Evolutionary conservation across 208 protist species (phyloP), one percentile per base, ranked within the genome.

Genomic region (Vickermania spadyakhi): DNA sequence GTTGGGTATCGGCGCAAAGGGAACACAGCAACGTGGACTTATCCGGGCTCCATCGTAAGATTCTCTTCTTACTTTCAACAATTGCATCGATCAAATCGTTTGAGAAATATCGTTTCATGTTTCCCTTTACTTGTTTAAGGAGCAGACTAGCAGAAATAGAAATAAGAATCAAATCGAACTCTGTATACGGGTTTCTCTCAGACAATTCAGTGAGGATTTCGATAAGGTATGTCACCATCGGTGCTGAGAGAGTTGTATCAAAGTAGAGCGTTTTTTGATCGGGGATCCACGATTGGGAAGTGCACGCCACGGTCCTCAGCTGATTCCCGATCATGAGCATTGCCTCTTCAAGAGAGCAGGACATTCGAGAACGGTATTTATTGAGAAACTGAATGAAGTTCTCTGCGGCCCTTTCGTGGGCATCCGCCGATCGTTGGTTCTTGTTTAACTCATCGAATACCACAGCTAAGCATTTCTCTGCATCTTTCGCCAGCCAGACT

Each of bases 81-180:
- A 1, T 14, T 29, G 31, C 2, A 4, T 62, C 77, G 18, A 90
- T 61, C 31, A 91, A 78, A 0, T 88, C 70, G 21, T 68, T 64
- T 4, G 58, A 49, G 5, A 85, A 85, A 56, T 83, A 95, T 11
- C 68, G 73, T 13, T 81, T 78, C 65, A 82, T 77, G 60, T 89
- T 75, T 42, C 66, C 53, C 18, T 65, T 65, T 2, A 87, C 58
- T 62, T 90, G 74, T 5, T 76, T 68, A n/a, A 64, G 75, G 29
- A 95, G 60, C 30, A 91, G 31, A 1, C 84, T 63, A 0, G 84
- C 89, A 50, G 77, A 77, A 22, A 91, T 67, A 50, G 73, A 91
- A 14, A 91, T 61, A 28, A 89, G 31, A 11, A 92, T 58, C 49
- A 74, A 68, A 0, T 71, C 50, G 42, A 75, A 72, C 21, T 60